Percentiles rank a stretch among this genome's conserved stretches.
phyloP scores from a whole-genome alignment of 164 flowering plant species.

The Chimonanthus praecox region DNA sequence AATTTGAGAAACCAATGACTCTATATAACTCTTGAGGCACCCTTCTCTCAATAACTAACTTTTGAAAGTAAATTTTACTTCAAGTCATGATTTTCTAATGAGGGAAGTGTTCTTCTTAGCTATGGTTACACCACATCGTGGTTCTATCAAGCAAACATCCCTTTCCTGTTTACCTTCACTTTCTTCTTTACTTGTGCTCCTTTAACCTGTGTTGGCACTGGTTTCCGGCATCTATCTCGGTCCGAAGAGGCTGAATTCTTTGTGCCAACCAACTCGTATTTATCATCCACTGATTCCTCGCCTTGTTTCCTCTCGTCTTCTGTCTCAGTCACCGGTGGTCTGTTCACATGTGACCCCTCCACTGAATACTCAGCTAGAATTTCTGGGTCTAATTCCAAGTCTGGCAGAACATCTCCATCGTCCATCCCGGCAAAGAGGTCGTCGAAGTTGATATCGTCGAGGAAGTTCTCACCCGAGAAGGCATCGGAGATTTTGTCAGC shows the following conservation, averaged over 20 bases:
- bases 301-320: slow-evolving; percentile 23
- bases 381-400: slow-evolving; percentile 86
- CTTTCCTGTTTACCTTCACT: slow-evolving; percentile 35
- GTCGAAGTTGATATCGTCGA: slow-evolving; percentile 74
- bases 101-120: not conserved
- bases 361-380: slow-evolving; percentile 65
- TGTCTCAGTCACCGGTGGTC: slow-evolving; percentile 12
- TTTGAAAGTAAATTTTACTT: not conserved
- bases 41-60: too few species aligned
- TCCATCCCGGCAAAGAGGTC: slow-evolving; percentile 61
- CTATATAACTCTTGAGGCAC: not conserved
- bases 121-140: not conserved
- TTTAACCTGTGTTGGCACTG: slow-evolving; percentile 21
- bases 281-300: slow-evolving; percentile 43
- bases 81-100: too few species aligned
- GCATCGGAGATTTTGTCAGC: slow-evolving; percentile 35
- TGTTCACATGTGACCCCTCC: slow-evolving; percentile 44
- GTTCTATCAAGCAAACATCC: not conserved
- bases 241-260: slow-evolving; percentile 13
- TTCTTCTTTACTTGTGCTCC: slow-evolving; percentile 54
- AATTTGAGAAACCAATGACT: not conserved
- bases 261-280: slow-evolving; percentile 22
- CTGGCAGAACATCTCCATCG: slow-evolving; percentile 62
- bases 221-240: slow-evolving; percentile 27
- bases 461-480: slow-evolving; percentile 39